Evolutionary conservation across 2,329 filamentous ascomycete species (phyloP), one percentile per base, ranked within the genome.

Genomic region (Alternaria ventricosa): DNA sequence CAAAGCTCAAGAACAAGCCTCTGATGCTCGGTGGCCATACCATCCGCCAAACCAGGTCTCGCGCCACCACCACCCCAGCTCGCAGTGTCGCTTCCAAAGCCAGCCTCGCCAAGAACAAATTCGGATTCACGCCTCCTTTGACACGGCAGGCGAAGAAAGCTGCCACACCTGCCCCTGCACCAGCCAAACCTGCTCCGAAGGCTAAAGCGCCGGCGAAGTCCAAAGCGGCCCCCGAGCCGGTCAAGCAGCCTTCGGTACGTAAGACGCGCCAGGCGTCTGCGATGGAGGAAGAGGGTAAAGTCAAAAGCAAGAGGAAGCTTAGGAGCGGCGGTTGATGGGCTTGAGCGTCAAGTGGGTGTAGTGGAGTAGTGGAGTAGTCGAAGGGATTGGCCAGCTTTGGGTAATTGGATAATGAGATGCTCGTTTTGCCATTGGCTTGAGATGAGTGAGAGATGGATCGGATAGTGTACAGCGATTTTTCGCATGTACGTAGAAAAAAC

Each of bases 301-400:
- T 6, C 9, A 28, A 9, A 20, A 6, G 9, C 0, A 53, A 41
- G 30, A 28, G 28, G 13, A 53, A 23, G 20, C 49, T 51, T 6
- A 41, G 49, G 13, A 36, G 20, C 12, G 33, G 0, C 6, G 43
- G 18, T 20, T 45, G 41, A 43, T 6, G 4, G 0, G n/a, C 1
- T 10, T 10, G 41, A 43, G 30, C 6, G 28, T 15, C 7, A 36
- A 15, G 13, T 36, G 1, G 1, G 6, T 15, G 30, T 6, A 33
- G 7, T n/a, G 15, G 33, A 36, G 30, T 6, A 33, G 7, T n/a
- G 15, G 33, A 36, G 33, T 0, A 18, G 0, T 18, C 5, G n/a
- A 18, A 1, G 9, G 36, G 0, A 18, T 41, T 5, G 2, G 5
- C 1, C 0, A 4, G 7, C 7, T n/a, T n/a, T 41, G 36, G 0